Conservation (phyloP, 768 basidiomycete species). For the Panaeolus papilionaceus region DNA sequence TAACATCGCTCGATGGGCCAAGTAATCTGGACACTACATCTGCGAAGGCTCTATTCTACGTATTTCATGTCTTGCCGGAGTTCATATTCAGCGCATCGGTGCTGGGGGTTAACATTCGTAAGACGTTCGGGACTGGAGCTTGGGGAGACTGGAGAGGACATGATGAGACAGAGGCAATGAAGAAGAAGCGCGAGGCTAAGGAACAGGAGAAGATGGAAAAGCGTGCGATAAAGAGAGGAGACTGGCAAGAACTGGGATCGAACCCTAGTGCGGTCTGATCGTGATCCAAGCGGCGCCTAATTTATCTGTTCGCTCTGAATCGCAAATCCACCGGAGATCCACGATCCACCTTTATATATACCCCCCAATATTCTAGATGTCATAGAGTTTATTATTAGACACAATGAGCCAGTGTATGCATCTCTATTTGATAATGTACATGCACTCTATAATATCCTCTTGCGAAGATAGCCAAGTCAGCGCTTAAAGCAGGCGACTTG, state of each 20-base stretch:
- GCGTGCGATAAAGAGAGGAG: not conserved
- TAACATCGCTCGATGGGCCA: constrained; percentile 40
- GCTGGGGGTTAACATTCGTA: constrained; percentile 38
- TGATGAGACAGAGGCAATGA: constrained; percentile 38
- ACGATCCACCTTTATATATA: no score
- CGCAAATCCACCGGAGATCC: no score
- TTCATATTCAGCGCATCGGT: constrained; percentile 41
- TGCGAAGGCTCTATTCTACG: constrained; percentile 48
- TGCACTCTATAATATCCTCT: no score
- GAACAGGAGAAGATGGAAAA: constrained; percentile 23
- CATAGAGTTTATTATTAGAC: no score
- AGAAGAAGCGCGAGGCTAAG: constrained; percentile 27
- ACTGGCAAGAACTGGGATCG: not conserved
- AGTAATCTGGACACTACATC: constrained; percentile 39
- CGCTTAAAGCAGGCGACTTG: no score
- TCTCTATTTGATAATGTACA: no score
- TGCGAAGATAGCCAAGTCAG: no score
- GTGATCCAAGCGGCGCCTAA: not conserved
- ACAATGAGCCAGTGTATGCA: no score
- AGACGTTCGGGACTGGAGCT: constrained; percentile 40
- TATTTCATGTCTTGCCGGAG: constrained; percentile 52
- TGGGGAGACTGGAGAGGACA: constrained; percentile 36
- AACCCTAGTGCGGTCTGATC: not conserved
- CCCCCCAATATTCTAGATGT: no score
- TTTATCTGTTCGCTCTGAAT: no score